Evolutionary conservation across 257 asterid species (phyloP).

Genomic region (Solanum rostratum): DNA sequence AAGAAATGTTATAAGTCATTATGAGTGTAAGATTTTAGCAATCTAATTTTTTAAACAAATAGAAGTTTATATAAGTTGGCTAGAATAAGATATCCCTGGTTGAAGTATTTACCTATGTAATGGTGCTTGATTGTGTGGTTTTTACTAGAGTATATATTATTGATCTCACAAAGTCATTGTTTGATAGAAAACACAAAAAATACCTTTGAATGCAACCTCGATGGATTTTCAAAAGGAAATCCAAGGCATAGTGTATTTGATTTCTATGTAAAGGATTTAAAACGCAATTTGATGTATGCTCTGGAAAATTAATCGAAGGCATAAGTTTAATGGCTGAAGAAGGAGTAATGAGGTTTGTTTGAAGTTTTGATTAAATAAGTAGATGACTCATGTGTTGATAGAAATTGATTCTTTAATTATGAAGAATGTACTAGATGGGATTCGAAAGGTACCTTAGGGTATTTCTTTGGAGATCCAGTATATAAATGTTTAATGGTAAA

Average conservation of each 20-base stretch:
- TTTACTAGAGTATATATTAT: not conserved
- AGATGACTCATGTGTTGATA: not conserved
- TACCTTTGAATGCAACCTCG: not conserved
- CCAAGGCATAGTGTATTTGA: not conserved
- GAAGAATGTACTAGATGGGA: not conserved
- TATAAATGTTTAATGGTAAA: not conserved
- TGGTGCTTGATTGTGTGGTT: not conserved
- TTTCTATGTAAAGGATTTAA: not conserved
- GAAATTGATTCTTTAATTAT: not conserved
- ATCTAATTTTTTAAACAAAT: no score
- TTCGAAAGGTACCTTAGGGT: not conserved
- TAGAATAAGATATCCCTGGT: not conserved
- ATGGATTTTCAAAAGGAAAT: not conserved
- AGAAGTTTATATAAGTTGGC: not conserved
- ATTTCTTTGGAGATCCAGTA: not conserved
- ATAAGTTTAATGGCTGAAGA: not conserved
- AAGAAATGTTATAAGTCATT: not conserved
- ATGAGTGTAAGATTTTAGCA: not conserved
- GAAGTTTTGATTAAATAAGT: not conserved
- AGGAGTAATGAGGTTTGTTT: not conserved
- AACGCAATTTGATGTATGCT: not conserved
- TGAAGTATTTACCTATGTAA: not conserved
- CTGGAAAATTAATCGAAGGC: not conserved
- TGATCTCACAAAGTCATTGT: not conserved
- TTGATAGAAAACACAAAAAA: no score